Evolutionary conservation across 371 early-diverging fungal genomes (phyloP), one percentile per base, ranked within the genome.

Genomic region (Batkoa obscura): DNA sequence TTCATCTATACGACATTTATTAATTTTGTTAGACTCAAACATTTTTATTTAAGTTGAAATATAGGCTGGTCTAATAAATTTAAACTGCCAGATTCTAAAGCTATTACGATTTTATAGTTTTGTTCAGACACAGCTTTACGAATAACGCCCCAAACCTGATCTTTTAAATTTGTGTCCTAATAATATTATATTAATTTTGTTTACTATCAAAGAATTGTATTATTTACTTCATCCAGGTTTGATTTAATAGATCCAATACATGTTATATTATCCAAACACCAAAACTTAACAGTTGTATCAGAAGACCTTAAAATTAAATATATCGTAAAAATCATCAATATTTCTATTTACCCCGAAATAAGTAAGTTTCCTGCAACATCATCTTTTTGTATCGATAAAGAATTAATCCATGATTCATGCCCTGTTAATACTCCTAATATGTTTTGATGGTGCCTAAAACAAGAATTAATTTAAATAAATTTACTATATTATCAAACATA

Each of bases 251-350:
- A 38, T 17, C 38, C 53, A 15, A 34, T 12, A 35, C 42, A 37
- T 10, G 32, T 37, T 30, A 32, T 5, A 30, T 15, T 53, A 38
- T 36, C 30, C 15, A 53, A 30, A 53, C 39, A 17, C 53, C 53
- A 53, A 53, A 39, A 53, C n/a, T 38, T 34, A 23, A 53, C 38
- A 12, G 38, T 53, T 39, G 53, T 53, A 39, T 53, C 53, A 30
- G 38, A 53, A 38, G 53, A 53, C 6, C 53, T 53, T 37, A 23
- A n/a, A 53, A 38, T 8, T 33, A 36, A 17, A n/a, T 53, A 2
- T 38, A 8, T 38, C 4, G 8, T 5, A 38, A 34, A 15, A 12
- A 45, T 4, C 4, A 8, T 15, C 3, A 45, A 45, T 4, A 4
- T 45, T 15, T 23, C 45, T 45, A n/a, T 4, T 15, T 15, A 45